A percentile compares a stretch with the other conserved stretches of the same genome.
phyloP scores from a whole-genome alignment of 2,329 filamentous ascomycete species.

The Colletotrichum spinosum region DNA sequence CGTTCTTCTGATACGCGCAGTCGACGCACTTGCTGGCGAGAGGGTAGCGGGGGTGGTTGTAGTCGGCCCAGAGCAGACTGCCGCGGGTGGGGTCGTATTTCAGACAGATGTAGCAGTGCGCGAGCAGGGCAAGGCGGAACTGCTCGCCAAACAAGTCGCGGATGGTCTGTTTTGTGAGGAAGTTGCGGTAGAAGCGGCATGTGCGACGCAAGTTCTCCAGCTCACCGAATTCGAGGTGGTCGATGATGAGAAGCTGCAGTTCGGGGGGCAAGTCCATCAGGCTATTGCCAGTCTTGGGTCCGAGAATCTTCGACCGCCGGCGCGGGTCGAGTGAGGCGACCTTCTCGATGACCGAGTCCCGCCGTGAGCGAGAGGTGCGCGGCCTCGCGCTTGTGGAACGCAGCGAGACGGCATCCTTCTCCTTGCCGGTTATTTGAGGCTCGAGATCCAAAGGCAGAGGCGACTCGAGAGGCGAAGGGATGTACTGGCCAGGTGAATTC shows the following conservation, averaged over 20 bases:
- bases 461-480: slow-evolving; percentile 32
- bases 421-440: slow-evolving; percentile 18
- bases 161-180: slow-evolving; percentile 50
- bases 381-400: slow-evolving; percentile 30
- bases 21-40: slow-evolving; percentile 54
- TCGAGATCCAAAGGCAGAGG: slow-evolving; percentile 33
- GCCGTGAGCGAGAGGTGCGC: slow-evolving; percentile 34
- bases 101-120: slow-evolving; percentile 56
- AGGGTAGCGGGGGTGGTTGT: slow-evolving; percentile 47
- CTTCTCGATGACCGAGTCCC: slow-evolving; percentile 37
- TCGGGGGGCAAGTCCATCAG: slow-evolving; percentile 55
- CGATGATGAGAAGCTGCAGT: slow-evolving; percentile 55
- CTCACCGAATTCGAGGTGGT: slow-evolving; percentile 55
- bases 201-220: slow-evolving; percentile 56
- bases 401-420: slow-evolving; percentile 26
- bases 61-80: slow-evolving; percentile 47
- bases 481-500: slow-evolving; percentile 25
- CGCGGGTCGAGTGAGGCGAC: slow-evolving; percentile 35
- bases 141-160: slow-evolving; percentile 50
- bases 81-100: slow-evolving; percentile 45
- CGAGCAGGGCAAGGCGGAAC: slow-evolving; percentile 46
- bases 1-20: slow-evolving; percentile 50
- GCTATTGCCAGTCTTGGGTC: slow-evolving; percentile 29
- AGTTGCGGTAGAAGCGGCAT: slow-evolving; percentile 49
- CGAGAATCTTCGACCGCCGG: slow-evolving; percentile 25